phyloP scores from a whole-genome alignment of 345 rosid species.

The Populus simonii region DNA sequence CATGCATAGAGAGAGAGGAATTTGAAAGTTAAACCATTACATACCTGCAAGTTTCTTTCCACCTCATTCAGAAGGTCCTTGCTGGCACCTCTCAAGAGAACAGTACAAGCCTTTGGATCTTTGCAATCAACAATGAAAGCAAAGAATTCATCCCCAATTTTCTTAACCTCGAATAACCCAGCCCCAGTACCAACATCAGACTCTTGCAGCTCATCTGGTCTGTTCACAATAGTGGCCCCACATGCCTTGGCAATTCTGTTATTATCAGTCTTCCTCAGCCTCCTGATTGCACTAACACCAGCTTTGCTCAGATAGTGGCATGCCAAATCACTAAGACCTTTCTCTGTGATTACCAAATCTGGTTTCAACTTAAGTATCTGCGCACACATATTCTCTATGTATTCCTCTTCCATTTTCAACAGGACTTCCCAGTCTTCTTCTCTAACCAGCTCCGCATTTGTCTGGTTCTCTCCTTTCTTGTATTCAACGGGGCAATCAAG shows the following conservation, averaged over 20 bases:
- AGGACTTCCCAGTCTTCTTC: slow-evolving; percentile 93
- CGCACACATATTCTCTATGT: slow-evolving; percentile 70
- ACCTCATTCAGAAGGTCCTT: slow-evolving; percentile 97
- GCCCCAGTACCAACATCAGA: slow-evolving; percentile 97
- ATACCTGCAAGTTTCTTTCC: slow-evolving; percentile 93
- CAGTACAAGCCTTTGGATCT: slow-evolving; percentile 93
- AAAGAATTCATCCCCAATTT: slow-evolving; percentile 94
- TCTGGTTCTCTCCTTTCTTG: slow-evolving; percentile 98
- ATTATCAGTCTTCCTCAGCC: slow-evolving; percentile 87
- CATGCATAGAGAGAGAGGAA: neutral
- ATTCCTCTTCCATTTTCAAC: slow-evolving; percentile 90
- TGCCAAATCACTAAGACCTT: slow-evolving; percentile 97
- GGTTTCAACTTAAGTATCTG: slow-evolving; percentile 90
- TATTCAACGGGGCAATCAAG: slow-evolving; percentile 95
- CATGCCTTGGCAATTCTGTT: slow-evolving; percentile 95
- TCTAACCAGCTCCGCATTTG: slow-evolving; percentile 83
- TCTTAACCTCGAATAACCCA: slow-evolving; percentile 89
- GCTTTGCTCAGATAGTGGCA: slow-evolving; percentile 92
- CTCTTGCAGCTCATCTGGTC: slow-evolving; percentile 93
- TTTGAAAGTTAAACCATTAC: neutral
- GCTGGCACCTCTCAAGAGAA: slow-evolving; percentile 94
- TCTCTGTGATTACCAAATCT: slow-evolving; percentile 84
- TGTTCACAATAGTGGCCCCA: slow-evolving; percentile 91
- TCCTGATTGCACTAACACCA: slow-evolving; percentile 90
- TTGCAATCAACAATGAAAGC: slow-evolving; percentile 84